These are phyloP conservation scores for Paramecium sexaurelia DNA, from an alignment of 73 alveolate species.

Conservation along the genomic window DNA sequence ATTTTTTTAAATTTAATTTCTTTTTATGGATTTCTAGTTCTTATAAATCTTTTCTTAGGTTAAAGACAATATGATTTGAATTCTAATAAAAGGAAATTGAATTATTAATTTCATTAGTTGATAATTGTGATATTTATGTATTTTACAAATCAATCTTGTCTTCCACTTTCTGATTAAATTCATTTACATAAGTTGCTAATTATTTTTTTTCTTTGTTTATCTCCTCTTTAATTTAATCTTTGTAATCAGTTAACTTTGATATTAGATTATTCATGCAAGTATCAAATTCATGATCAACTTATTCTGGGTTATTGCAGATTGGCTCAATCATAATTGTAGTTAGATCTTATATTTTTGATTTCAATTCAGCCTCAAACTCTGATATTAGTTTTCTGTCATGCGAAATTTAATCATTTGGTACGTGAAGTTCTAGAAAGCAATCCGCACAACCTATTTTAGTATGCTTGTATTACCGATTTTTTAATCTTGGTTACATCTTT, in stretches of 20 bases:
- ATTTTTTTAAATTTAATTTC: not conserved
- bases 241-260: not conserved
- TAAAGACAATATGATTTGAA: not conserved
- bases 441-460: constrained; percentile 47
- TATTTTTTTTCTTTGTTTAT: not conserved
- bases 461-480: not conserved
- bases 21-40: not conserved
- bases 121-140: not conserved
- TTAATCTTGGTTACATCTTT: not conserved
- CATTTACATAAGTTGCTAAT: not conserved
- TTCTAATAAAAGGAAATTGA: not conserved
- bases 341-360: not conserved
- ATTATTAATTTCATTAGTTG: not conserved
- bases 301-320: not conserved
- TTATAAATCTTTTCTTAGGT: not conserved
- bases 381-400: not conserved
- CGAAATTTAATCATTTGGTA: not conserved
- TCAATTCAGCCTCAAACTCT: not conserved
- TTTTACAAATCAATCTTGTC: not conserved
- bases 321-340: not conserved
- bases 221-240: not conserved
- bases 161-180: not conserved
- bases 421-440: constrained; percentile 51
- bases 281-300: not conserved
- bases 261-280: not conserved